Base-by-base conservation (phyloP, 495 filamentous ascomycete genomes). In the Chaetomidium leptoderma region DNA sequence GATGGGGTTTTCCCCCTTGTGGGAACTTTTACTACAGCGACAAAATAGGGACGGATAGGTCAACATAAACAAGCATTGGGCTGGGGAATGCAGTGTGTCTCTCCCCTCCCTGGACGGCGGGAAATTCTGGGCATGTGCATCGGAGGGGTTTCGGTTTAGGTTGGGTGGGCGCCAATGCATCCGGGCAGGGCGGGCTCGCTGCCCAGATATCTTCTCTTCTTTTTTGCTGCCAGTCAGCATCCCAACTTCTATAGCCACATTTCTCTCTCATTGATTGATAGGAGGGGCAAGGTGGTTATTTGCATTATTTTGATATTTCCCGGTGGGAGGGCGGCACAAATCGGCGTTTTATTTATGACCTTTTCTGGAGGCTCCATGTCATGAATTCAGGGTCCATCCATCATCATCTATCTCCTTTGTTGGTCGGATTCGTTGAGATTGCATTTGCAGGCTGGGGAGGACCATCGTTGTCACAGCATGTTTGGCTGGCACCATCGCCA, bases 221-320 rank as follows among this genome's bases (percentile, higher is more conserved):
- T n/a, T 46, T 33, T 23, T 26, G 56, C 48, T 58, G 56, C 56
- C 27, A 52, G 56, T 30, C 56, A 24, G 47, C 56, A 21, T n/a
- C 13, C 23, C 21, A 16, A 27, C 13, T 47, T 58, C 26, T 7
- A 43, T 39, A 33, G 35, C 24, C 44, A 32, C 8, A 16, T 29
- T 26, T 55, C 23, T 14, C 3, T 26, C 16, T 46, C 27, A 35
- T 42, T 11, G 19, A 30, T 24, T 27, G n/a, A 33, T 6, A 11
- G 4, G 37, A 10, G 26, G 16, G 11, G 29, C 23, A 14, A 2
- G 30, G 17, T 10, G 48, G 32, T 6, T 21, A 19, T 21, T 37
- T 39, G 49, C 35, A 39, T 39, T 23, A 16, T n/a, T n/a, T 45
- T 7, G 23, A 6, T 19, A 1, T 23, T 24, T 23, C 21, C 3